Evolutionary conservation across 305 asterid genomes (phyloP).

Genomic region (Solanum hybrid): DNA sequence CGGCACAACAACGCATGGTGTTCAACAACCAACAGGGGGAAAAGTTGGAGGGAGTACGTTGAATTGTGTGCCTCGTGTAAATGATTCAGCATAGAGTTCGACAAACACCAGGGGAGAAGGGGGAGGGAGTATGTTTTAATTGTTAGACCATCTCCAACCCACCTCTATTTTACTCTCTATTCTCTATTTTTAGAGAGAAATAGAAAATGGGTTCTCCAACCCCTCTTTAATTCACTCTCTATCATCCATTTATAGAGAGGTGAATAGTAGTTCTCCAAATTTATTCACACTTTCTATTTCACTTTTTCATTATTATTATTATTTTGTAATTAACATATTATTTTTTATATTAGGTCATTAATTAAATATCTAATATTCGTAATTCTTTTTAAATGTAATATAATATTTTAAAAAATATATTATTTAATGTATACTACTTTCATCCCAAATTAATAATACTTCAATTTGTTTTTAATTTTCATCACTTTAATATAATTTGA

Average conservation of each 20-base stretch:
- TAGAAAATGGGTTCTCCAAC: background rate
- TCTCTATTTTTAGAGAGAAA: background rate
- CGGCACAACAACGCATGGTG: background rate
- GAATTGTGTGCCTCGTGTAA: background rate
- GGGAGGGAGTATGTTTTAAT: background rate
- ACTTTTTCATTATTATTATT: background rate
- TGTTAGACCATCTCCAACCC: background rate
- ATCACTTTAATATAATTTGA: background rate
- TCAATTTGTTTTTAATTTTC: background rate
- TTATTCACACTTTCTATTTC: background rate
- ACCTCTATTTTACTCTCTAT: background rate
- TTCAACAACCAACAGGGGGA: background rate
- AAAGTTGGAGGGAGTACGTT: background rate
- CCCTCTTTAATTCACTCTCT: background rate
- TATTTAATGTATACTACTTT: background rate
- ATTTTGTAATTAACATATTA: background rate
- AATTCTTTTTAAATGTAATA: no score
- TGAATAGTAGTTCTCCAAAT: background rate
- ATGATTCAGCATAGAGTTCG: background rate
- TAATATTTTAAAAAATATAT: no score
- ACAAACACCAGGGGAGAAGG: background rate
- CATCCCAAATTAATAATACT: background rate
- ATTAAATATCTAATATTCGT: background rate
- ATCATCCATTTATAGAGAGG: background rate
- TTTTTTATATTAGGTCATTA: background rate